Evolutionary conservation across 495 filamentous ascomycete species (phyloP), one percentile per base, ranked within the genome.

Genomic region (Usnea hakonensis): DNA sequence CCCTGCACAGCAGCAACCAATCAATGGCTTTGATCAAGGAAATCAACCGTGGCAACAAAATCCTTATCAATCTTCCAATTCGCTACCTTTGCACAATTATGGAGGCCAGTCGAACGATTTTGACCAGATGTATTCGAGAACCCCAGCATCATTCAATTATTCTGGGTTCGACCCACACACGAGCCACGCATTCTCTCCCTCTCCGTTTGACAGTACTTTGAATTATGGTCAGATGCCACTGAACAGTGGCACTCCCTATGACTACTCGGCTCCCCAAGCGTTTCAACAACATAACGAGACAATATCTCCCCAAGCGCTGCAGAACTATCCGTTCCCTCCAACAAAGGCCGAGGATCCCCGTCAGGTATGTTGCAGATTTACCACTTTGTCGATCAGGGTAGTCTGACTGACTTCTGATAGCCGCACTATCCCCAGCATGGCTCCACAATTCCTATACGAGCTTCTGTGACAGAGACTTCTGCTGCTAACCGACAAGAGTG

Each of bases 291-390:
- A 57, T 40, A 64, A 61, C 21, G 63, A 68, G 41, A 70, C 68
- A 26, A 68, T 70, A 23, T 70, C 68, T 19, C 68, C 68, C 1
- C 67, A 68, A 57, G 68, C 68, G 28, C 52, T 70, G 26, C 63
- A 68, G 48, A 64, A 63, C 41, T 63, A 64, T 60, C 54, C 68
- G 19, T 59, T 64, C 21, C 11, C 60, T 37, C 37, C 59, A 28
- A 21, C 65, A 16, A 33, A 43, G 17, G 10, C 53, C n/a, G 61
- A 67, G 30, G 56, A 58, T 30, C 36, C 33, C 23, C 56, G 57
- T 36, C 50, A 64, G 35, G 65, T 67, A 57, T 56, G 61, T 56
- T 21, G n/a, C 9, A 13, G 7, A 7, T 8, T 59, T 26, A n/a
- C 14, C 50, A 28, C 19, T 16, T 5, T 0, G 36, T 17, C 21